Base-by-base conservation (phyloP, 805 yeast genomes). In the Pichia exigua region DNA sequence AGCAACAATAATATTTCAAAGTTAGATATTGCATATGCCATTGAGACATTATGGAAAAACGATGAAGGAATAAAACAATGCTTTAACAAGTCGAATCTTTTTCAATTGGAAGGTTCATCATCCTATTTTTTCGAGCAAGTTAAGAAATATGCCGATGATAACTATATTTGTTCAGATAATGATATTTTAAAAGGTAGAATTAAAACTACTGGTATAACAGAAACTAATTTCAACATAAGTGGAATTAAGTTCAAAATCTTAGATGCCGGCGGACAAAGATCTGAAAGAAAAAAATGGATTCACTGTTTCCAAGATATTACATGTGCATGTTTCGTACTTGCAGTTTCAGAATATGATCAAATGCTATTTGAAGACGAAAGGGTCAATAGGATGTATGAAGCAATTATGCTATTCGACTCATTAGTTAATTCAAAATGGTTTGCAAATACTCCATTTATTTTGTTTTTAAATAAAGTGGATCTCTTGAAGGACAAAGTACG, bases 201-300 rank as follows among this genome's bases (percentile, higher is more conserved):
- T 61, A 91, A 92, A 69, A 92, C 99, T 15, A 91, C 97, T 0
- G 99, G 99, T 3, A 89, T 94, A 49, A 86, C 95, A 1, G 96
- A 92, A 65, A 85, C 94, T 7, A 78, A 75, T 50, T 91, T 94
- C 69, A 74, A 75, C 51, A 80, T 92, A 54, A 73, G 73, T 47
- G 79, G 81, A 11, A 76, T 81, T 45, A 79, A 75, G 57, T 83
- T 91, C 65, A 82, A 81, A 61, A 87, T 94, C 42, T 71, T 90
- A 44, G 99, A 94, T 73, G 98, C 97, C 4, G 99, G 99, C 49
- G 99, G 99, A 2, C 97, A 91, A 69, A 72, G 97, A 54, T 81
- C 88, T 21, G 97, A 91, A 65, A 76, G 97, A 54, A 81, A 85
- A 59, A 91, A 91, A 65, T 91, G 97, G 97, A 87, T 91, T 56